Evolutionary conservation across 345 rosid genomes (phyloP).

Genomic region (Isatis tinctoria): DNA sequence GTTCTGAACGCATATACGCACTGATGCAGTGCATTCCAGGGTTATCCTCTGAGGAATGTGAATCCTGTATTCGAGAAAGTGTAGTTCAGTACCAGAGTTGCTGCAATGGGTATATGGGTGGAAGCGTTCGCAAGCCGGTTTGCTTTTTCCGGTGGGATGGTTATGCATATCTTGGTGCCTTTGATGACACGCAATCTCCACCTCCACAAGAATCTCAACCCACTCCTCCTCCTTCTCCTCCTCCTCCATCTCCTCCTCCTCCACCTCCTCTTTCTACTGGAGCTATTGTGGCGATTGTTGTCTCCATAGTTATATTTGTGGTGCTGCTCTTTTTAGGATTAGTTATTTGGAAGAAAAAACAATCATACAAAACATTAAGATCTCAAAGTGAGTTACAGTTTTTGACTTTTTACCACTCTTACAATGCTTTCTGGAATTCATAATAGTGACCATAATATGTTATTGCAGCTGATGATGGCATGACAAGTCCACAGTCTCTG

Average conservation of each 20-base stretch:
- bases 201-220: constrained; percentile 1
- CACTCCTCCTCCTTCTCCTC: background rate
- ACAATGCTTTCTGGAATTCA: background rate
- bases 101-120: background rate
- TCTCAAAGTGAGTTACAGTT: background rate
- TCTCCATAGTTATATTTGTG: background rate
- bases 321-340: background rate
- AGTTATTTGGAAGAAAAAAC: background rate
- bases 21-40: constrained; percentile 24
- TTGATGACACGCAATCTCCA: background rate
- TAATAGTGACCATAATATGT: background rate
- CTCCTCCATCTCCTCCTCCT: too few relatives aligned
- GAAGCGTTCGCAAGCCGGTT: background rate
- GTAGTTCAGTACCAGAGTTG: background rate
- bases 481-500: background rate
- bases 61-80: background rate
- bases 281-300: background rate
- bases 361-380: background rate
- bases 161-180: constrained; percentile 1
- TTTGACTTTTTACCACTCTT: background rate
- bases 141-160: constrained; percentile 18
- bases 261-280: background rate
- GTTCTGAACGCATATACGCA: background rate
- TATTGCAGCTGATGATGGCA: constrained; percentile 4
- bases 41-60: constrained; percentile 1